phyloP scores from a whole-genome alignment of 768 basidiomycete species.

The Trametes maxima region DNA sequence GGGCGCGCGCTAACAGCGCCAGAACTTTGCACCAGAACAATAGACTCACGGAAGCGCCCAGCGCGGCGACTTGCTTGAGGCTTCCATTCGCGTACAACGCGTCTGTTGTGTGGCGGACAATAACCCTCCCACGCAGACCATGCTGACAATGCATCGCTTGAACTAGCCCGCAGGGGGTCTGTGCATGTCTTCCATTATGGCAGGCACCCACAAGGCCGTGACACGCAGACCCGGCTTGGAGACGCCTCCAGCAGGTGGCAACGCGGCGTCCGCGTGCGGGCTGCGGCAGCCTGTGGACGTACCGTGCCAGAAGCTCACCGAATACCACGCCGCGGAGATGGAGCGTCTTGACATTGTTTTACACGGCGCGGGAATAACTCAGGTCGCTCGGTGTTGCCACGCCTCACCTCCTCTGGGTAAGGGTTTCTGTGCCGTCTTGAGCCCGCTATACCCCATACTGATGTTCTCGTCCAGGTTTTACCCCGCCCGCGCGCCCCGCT shows the following conservation, averaged over 20 bases:
- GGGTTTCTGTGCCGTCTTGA: too few relatives aligned
- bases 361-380: not conserved
- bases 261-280: constrained; percentile 1
- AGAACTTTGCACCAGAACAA: constrained; percentile 15
- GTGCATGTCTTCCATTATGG: constrained; percentile 5
- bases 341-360: not conserved
- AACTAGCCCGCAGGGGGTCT: constrained; percentile 15
- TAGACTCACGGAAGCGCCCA: not conserved
- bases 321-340: too few relatives aligned
- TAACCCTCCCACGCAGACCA: constrained; percentile 14
- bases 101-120: constrained; percentile 5
- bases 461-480: too few relatives aligned
- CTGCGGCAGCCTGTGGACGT: not conserved
- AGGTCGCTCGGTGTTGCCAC: not conserved
- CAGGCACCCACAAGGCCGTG: constrained; percentile 5
- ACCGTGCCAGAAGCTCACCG: not conserved
- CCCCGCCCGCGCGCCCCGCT: too few relatives aligned
- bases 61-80: constrained; percentile 9
- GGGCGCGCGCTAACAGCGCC: not conserved
- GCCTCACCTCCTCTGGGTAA: not conserved
- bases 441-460: not conserved
- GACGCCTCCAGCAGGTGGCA: not conserved
- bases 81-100: constrained; percentile 13
- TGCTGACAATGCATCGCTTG: constrained; percentile 15
- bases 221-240: not conserved